A percentile compares a stretch with the other conserved stretches of the same genome.
phyloP scores from a whole-genome alignment of 2,329 filamentous ascomycete species.

The Calycina herbarum region DNA sequence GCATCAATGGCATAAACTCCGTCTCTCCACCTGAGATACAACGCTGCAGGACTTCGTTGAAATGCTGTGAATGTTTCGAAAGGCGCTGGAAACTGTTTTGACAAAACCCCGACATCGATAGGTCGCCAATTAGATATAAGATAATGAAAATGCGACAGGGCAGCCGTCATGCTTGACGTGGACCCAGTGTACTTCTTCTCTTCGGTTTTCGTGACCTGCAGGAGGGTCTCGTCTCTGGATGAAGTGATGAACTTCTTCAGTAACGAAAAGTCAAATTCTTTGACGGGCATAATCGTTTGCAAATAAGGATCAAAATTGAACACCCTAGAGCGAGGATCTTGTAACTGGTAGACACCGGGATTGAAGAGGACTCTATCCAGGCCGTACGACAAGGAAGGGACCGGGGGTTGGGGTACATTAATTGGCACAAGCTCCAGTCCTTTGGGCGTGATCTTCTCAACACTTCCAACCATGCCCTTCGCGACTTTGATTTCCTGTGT shows the following conservation, averaged over 20 bases:
- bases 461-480: conserved; percentile 21
- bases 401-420: conserved; percentile 31
- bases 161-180: conserved; percentile 92
- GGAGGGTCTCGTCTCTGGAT: conserved; percentile 74
- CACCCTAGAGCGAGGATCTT: conserved; percentile 82
- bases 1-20: conserved; percentile 93
- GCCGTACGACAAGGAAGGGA: conserved; percentile 37
- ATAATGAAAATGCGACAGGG: conserved; percentile 88
- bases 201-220: conserved; percentile 64
- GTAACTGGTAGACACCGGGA: conserved; percentile 85
- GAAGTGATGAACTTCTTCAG: conserved; percentile 88
- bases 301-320: conserved; percentile 98
- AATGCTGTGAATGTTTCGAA: conserved; percentile 70
- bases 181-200: conserved; percentile 86
- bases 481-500: background rate
- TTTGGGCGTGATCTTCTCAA: conserved; percentile 32
- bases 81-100: conserved; percentile 63
- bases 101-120: conserved; percentile 66
- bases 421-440: conserved; percentile 33
- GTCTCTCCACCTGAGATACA: conserved; percentile 80
- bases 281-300: conserved; percentile 86
- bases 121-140: conserved; percentile 81
- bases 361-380: conserved; percentile 78
- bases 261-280: conserved; percentile 88
- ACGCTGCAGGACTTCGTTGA: conserved; percentile 70